Evolutionary conservation across 352 stramenopile genomes (phyloP).

Genomic region (Blastocystis sp.): DNA sequence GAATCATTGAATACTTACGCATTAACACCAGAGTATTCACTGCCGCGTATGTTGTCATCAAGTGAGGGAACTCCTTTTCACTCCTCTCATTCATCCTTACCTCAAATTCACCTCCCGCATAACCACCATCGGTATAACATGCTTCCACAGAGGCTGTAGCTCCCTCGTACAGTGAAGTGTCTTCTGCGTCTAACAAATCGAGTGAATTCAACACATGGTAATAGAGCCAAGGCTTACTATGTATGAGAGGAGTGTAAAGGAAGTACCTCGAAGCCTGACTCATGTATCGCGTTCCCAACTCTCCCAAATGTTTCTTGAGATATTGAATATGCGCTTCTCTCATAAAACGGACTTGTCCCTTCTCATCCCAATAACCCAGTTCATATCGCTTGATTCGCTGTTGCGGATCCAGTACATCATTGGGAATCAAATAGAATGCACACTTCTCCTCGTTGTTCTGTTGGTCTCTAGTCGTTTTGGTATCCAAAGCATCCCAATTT

Average conservation of each 20-base stretch:
- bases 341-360: constrained; percentile 65
- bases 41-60: constrained; percentile 55
- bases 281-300: not conserved
- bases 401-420: not conserved
- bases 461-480: not conserved
- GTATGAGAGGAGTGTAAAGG: not conserved
- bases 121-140: constrained; percentile 17
- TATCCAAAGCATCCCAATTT: constrained; percentile 47
- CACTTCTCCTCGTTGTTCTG: constrained; percentile 25
- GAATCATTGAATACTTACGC: constrained; percentile 19
- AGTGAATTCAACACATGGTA: constrained; percentile 60
- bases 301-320: constrained; percentile 6
- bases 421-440: constrained; percentile 40
- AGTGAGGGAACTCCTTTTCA: constrained; percentile 27
- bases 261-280: constrained; percentile 23
- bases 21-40: constrained; percentile 21
- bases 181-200: constrained; percentile 8
- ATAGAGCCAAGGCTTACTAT: constrained; percentile 62
- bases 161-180: not conserved
- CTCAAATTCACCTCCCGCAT: constrained; percentile 36
- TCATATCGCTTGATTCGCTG: not conserved
- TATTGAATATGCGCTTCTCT: constrained; percentile 22
- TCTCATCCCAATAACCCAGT: constrained; percentile 14
- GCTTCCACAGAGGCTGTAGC: not conserved
- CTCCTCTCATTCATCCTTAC: not conserved